Evolutionary conservation across 352 stramenopile genomes (phyloP).

Genomic region (Phytophthora citricola): DNA sequence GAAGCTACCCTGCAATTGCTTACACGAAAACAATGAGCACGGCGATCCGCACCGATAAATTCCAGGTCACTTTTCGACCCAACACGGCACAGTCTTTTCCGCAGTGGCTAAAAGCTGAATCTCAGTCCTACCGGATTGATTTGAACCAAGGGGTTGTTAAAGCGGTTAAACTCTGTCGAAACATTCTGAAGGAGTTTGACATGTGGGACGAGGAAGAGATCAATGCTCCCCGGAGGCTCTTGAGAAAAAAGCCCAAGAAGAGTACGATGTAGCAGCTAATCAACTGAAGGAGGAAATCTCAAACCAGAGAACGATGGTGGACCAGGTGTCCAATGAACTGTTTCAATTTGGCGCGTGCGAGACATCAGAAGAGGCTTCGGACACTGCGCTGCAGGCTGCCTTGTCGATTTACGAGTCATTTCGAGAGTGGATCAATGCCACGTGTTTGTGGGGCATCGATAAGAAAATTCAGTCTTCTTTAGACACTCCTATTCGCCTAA

Average conservation of each 20-base stretch:
- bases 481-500: conserved; percentile 17
- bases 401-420: conserved; percentile 17
- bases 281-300: conserved; percentile 17
- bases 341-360: conserved; percentile 14
- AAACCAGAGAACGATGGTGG: conserved; percentile 13
- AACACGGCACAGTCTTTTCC: conserved; percentile 17
- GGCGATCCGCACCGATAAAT: background rate
- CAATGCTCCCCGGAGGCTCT: conserved; percentile 7
- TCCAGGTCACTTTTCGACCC: conserved; percentile 10
- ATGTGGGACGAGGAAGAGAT: conserved; percentile 37
- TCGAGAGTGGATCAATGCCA: conserved; percentile 20
- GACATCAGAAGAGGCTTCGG: background rate
- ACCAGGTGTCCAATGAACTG: conserved; percentile 13
- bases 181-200: conserved; percentile 38
- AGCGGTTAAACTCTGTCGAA: conserved; percentile 23
- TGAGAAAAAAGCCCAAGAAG: conserved; percentile 17
- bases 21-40: conserved; percentile 24
- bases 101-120: conserved; percentile 33
- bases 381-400: background rate
- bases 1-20: conserved; percentile 41
- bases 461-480: conserved; percentile 15
- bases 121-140: conserved; percentile 22
- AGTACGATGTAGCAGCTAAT: conserved; percentile 4
- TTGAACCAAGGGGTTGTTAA: conserved; percentile 22
- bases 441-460: conserved; percentile 21